Base-by-base conservation (phyloP, 1,284 basidiomycete species). In the Malassezia vespertilionis region DNA sequence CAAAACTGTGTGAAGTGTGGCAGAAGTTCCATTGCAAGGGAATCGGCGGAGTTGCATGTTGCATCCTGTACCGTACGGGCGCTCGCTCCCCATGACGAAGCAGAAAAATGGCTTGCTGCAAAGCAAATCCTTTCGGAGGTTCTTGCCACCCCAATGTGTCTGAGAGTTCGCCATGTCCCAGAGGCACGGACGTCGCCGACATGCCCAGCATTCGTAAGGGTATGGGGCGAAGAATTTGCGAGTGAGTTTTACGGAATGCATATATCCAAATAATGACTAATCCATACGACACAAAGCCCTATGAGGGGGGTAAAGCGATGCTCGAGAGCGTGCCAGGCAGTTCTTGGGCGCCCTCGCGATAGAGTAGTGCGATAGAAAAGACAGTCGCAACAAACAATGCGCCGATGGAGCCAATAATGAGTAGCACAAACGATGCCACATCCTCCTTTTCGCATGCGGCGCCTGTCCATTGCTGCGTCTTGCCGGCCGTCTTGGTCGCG, bases 81-180 rank as follows among this genome's bases (percentile, higher is more conserved):
- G 63, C 61, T 9, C 66, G 47, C 38, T 69, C 66, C 14, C 66
- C 66, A 35, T 69, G 66, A 4, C 66, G 60, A 24, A 68, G 52
- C 9, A 66, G 44, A 43, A 61, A 69, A 37, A 64, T 57, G 9
- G 58, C 66, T 40, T 69, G 66, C 8, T 41, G 27, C 7, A 69
- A 60, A 34, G 56, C 54, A 31, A 67, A 44, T 9, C 48, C 46
- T 10, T 42, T 36, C 11, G 64, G 62, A 15, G 63, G 63, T 27
- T 53, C 53, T 14, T 33, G 39, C 60, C 63, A 66, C 24, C 61
- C 62, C 11, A 66, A 52, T 4, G 31, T 35, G 17, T 23, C 18
- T 50, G 55, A 7, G 39, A 50, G n/a, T n/a, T n/a, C n/a, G n/a
- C n/a, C n/a, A n/a, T n/a, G n/a, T n/a, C n/a, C n/a, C n/a, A n/a